phyloP scores from a whole-genome alignment of 2,329 filamentous ascomycete species.

The Coniochaeta prunicola region DNA sequence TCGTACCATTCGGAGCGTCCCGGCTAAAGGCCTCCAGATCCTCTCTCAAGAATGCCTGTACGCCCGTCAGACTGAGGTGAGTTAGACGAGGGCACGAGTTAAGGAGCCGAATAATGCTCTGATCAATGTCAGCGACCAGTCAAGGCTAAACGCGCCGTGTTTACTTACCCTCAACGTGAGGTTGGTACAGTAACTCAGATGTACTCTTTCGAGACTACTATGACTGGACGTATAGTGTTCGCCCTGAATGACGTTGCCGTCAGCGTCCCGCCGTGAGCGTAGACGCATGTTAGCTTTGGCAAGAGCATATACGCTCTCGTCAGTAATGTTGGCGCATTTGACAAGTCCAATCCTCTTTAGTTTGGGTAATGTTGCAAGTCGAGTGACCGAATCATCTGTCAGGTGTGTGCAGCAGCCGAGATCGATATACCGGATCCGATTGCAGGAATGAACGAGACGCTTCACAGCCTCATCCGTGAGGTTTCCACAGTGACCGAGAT shows the following conservation, averaged over 20 bases:
- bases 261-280: conserved; percentile 39
- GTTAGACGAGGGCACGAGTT: conserved; percentile 90
- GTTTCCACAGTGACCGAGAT: conserved; percentile 85
- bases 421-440: conserved; percentile 94
- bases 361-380: conserved; percentile 82
- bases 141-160: background rate
- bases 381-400: conserved; percentile 79
- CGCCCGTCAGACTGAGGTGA: conserved; percentile 88
- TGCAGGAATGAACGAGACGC: conserved; percentile 76
- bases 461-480: conserved; percentile 88
- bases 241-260: conserved; percentile 31
- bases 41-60: conserved; percentile 79
- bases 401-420: conserved; percentile 88
- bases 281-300: conserved; percentile 59
- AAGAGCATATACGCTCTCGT: conserved; percentile 78
- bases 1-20: conserved; percentile 65
- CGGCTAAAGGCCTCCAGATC: conserved; percentile 83
- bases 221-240: conserved; percentile 47
- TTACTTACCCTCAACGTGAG: conserved; percentile 68
- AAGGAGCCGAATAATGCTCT: conserved; percentile 86
- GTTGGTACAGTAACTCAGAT: conserved; percentile 89
- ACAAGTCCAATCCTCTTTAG: conserved; percentile 91
- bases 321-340: conserved; percentile 86
- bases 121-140: conserved; percentile 18
- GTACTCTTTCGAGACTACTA: conserved; percentile 79